Evolutionary conservation across 1,284 basidiomycete genomes (phyloP).

Genomic region (Cutaneotrichosporon dermatis): DNA sequence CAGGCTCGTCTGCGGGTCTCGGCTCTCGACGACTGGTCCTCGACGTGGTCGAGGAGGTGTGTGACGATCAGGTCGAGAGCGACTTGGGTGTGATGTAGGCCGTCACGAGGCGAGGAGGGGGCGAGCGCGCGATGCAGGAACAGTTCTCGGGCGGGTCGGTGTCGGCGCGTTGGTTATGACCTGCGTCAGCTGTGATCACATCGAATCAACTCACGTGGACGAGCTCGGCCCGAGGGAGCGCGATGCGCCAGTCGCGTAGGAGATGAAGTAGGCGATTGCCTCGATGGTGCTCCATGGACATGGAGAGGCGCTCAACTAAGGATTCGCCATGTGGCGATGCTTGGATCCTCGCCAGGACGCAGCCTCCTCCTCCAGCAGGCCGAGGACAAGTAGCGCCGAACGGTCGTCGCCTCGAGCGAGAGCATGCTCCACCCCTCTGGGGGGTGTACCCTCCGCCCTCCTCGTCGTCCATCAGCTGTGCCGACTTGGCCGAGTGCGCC

Average conservation of each 20-base stretch:
- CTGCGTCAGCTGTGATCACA: conserved; percentile 13
- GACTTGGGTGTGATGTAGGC: conserved; percentile 19
- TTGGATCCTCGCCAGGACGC: conserved; percentile 17
- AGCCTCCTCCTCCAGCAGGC: conserved; percentile 24
- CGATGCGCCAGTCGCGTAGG: conserved; percentile 27
- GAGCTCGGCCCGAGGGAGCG: conserved; percentile 27
- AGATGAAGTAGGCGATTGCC: conserved; percentile 28
- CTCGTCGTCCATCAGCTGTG: conserved; percentile 28
- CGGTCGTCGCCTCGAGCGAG: conserved; percentile 27
- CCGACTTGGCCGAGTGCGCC: conserved; percentile 16
- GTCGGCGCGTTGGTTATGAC: conserved; percentile 21
- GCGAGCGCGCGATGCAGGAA: conserved; percentile 32
- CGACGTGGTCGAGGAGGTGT: conserved; percentile 26
- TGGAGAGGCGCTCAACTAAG: conserved; percentile 26
- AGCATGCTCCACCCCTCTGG: conserved; percentile 39
- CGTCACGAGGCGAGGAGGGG: conserved; percentile 28
- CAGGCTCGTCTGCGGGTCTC: conserved; percentile 46
- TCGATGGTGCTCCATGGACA: conserved; percentile 24
- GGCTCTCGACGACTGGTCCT: conserved; percentile 26
- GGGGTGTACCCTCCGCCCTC: conserved; percentile 30
- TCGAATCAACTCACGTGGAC: conserved; percentile 19
- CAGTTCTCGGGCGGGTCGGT: conserved; percentile 34
- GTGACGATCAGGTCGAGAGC: conserved; percentile 24
- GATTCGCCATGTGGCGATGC: conserved; percentile 24
- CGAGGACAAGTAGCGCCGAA: conserved; percentile 29